Evolutionary conservation across 2,329 filamentous ascomycete species (phyloP), one percentile per base, ranked within the genome.

Genomic region (Claviceps capensis): DNA sequence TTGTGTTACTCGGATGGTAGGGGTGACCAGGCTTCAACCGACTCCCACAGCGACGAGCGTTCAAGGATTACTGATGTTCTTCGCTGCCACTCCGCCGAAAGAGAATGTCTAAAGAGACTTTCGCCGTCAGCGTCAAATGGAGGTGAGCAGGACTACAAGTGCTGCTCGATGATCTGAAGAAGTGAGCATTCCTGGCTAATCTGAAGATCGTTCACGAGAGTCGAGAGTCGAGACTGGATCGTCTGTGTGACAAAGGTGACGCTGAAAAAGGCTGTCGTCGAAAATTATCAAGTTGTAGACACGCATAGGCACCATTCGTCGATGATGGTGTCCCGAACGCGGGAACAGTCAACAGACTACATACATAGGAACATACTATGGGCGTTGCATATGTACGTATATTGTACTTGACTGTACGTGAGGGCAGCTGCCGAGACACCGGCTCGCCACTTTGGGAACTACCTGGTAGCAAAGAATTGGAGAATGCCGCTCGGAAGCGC

Each of bases 381-480:
- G 23, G 23, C 6, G 23, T 6, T 26, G 5, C 23, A 26, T 26
- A 22, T 22, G 22, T 4, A 19, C 19, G 19, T 19, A 19, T 19
- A 19, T 7, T 26, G 23, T 26, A 26, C 23, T 34, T 34, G 30
- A 34, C 30, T 34, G 30, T 34, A 11, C 9, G 4, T 34, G 30
- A 34, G 9, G 9, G 9, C 9, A 30, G 26, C 26, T 50, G 52
- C 51, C 50, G 55, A 56, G 55, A 56, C 53, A 55, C 14, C 53
- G 49, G 51, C 47, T 46, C 48, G 26, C 47, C 36, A n/a, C 16
- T 43, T 47, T 19, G 49, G 49, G 49, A 40, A 52, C 52, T 50
- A 6, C 22, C 22, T 22, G 23, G 23, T 26, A n/a, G 48, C 22
- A 49, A 56, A 53, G 52, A 54, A 45, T 47, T 48, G 46, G 52